These are phyloP conservation scores for Plasmodium ovale DNA, from an alignment of 169 alveolate species.

Conservation along the genomic window DNA sequence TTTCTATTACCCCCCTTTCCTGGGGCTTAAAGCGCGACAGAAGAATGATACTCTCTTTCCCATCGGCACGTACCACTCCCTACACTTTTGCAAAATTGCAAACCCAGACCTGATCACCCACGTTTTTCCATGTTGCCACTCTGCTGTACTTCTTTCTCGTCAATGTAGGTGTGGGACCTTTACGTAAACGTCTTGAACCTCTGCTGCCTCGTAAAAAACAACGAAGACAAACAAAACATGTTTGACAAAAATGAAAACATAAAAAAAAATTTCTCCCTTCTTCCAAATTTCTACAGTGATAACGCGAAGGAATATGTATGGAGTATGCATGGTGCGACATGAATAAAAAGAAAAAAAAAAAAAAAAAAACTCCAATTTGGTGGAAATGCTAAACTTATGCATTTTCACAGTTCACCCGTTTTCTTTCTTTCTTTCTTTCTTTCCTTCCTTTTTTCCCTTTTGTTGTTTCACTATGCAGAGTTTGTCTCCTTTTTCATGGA, in stretches of 20 bases:
- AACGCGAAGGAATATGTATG: slow-evolving; percentile 45
- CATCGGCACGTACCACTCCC: too few relatives aligned
- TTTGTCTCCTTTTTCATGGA: slow-evolving; percentile 43
- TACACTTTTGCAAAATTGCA: too few relatives aligned
- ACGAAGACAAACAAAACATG: slow-evolving; percentile 14
- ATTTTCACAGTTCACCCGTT: neutral
- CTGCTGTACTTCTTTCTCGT: neutral
- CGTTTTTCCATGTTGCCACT: too few relatives aligned
- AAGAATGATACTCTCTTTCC: neutral
- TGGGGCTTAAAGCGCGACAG: too few relatives aligned
- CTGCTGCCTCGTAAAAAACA: slow-evolving; percentile 29
- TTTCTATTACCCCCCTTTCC: neutral
- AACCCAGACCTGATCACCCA: too few relatives aligned
- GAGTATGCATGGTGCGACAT: slow-evolving; percentile 32
- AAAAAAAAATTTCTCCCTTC: slow-evolving; percentile 35
- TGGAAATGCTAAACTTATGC: neutral
- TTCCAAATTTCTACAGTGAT: slow-evolving; percentile 21
- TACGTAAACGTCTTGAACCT: slow-evolving; percentile 22
- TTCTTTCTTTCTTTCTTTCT: neutral
- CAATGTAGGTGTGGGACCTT: slow-evolving; percentile 56
- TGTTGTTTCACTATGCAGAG: neutral
- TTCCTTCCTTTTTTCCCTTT: neutral
- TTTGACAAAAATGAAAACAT: slow-evolving; percentile 52
- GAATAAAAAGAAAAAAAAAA: neutral
- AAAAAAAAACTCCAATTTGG: neutral